phyloP scores from a whole-genome alignment of 345 rosid species.

The Heritiera littoralis region DNA sequence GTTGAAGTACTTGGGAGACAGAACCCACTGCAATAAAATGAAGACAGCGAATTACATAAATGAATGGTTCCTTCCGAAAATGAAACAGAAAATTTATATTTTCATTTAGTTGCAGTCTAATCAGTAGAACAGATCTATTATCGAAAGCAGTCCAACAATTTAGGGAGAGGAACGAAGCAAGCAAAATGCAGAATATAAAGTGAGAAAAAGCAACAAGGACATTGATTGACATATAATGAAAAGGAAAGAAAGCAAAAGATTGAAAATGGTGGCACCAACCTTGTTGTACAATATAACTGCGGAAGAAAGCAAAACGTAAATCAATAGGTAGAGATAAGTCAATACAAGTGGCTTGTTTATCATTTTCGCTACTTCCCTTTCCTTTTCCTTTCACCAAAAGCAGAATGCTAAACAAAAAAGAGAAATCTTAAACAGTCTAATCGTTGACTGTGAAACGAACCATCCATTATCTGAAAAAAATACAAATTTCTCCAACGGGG shows the following conservation, averaged over 20 bases:
- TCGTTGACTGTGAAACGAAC: background rate
- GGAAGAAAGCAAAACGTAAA: constrained; percentile 85
- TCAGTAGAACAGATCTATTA: background rate
- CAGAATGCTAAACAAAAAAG: background rate
- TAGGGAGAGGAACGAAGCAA: background rate
- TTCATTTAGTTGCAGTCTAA: background rate
- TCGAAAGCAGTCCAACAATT: background rate
- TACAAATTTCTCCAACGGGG: too few species aligned
- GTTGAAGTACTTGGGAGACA: constrained; percentile 87
- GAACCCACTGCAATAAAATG: constrained; percentile 82
- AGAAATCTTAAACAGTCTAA: background rate
- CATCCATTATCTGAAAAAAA: background rate
- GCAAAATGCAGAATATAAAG: background rate
- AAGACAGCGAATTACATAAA: background rate
- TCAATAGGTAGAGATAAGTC: constrained; percentile 77
- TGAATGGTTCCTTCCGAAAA: background rate
- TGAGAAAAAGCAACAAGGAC: background rate
- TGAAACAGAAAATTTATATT: background rate
- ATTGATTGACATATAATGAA: background rate
- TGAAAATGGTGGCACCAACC: constrained; percentile 34
- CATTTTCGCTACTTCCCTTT: constrained; percentile 29
- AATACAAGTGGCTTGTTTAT: constrained; percentile 60
- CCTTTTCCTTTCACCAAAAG: constrained; percentile 26
- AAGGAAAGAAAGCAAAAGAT: background rate
- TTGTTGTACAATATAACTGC: constrained; percentile 96